Evolutionary conservation across 352 stramenopile species (phyloP).

Genomic region (Pythium apleroticum): DNA sequence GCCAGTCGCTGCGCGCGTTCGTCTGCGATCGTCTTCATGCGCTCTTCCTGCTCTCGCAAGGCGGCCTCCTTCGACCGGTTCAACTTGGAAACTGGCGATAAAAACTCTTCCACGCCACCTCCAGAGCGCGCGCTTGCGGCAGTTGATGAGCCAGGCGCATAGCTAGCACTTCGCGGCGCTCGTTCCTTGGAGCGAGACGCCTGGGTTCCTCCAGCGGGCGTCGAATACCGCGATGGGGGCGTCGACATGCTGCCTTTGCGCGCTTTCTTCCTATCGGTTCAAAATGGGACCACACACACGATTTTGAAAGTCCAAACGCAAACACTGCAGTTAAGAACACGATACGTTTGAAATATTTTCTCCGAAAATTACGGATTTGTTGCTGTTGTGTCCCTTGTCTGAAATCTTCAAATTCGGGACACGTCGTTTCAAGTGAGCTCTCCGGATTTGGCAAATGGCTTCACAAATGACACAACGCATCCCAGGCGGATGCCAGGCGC

Average conservation of each 20-base stretch:
- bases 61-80: conserved; percentile 28
- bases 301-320: conserved; percentile 29
- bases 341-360: neutral
- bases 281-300: neutral
- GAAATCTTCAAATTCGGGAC: conserved; percentile 8
- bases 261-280: neutral
- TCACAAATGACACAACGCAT: neutral
- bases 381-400: neutral
- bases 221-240: conserved; percentile 25
- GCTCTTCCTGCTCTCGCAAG: conserved; percentile 28
- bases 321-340: conserved; percentile 11
- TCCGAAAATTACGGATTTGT: neutral
- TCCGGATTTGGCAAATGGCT: conserved; percentile 13
- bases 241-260: conserved; percentile 16
- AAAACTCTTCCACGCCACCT: conserved; percentile 23
- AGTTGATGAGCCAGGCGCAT: conserved; percentile 12
- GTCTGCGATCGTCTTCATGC: conserved; percentile 30
- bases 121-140: neutral
- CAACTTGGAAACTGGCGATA: conserved; percentile 40
- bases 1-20: conserved; percentile 23
- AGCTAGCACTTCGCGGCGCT: conserved; percentile 20
- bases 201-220: conserved; percentile 4
- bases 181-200: neutral
- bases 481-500: no score
- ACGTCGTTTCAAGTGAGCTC: conserved; percentile 18